Conservation (phyloP, 2,329 filamentous ascomycete species). For the Penicillium sp. region DNA sequence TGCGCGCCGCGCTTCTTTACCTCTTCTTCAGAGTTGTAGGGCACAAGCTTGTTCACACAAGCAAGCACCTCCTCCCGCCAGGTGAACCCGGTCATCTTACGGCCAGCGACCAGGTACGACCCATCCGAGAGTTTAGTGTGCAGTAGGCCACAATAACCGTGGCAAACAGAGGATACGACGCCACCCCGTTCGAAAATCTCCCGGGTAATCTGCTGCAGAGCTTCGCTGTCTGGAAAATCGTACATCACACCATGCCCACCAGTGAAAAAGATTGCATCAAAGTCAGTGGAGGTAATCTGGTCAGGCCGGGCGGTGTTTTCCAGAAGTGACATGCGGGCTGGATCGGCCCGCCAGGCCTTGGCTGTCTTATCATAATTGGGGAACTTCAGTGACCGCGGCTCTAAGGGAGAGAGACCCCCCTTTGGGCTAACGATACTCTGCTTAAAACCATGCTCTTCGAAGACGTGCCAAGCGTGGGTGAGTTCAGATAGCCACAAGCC, state of each 20-base stretch:
- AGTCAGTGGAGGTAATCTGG: slow-evolving; percentile 7
- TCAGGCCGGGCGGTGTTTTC: slow-evolving; percentile 9
- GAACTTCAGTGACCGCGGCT: slow-evolving; percentile 15
- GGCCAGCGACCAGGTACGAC: slow-evolving; percentile 40
- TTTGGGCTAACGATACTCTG: slow-evolving; percentile 12
- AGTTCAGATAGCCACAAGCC: slow-evolving; percentile 17
- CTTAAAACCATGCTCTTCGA: slow-evolving; percentile 11
- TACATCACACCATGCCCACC: slow-evolving; percentile 16
- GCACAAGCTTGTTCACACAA: slow-evolving; percentile 12
- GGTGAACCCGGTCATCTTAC: slow-evolving; percentile 47
- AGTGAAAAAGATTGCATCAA: slow-evolving; percentile 14
- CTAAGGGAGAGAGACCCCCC: slow-evolving; percentile 12
- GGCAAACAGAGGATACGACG: slow-evolving; percentile 50
- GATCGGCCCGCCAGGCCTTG: slow-evolving; percentile 14
- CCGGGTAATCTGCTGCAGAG: slow-evolving; percentile 35
- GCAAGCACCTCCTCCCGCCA: slow-evolving; percentile 44
- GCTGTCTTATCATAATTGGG: slow-evolving; percentile 16
- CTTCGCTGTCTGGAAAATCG: slow-evolving; percentile 13
- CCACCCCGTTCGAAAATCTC: slow-evolving; percentile 50
- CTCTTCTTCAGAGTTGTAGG: slow-evolving; percentile 14
- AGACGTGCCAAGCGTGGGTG: slow-evolving; percentile 16
- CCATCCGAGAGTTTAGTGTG: slow-evolving; percentile 47
- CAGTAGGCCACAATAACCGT: slow-evolving; percentile 48
- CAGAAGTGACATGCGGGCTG: slow-evolving; percentile 9
- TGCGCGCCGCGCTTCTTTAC: slow-evolving; percentile 14